Conservation (phyloP, 257 asterid species). For the Salvia hispanica region DNA sequence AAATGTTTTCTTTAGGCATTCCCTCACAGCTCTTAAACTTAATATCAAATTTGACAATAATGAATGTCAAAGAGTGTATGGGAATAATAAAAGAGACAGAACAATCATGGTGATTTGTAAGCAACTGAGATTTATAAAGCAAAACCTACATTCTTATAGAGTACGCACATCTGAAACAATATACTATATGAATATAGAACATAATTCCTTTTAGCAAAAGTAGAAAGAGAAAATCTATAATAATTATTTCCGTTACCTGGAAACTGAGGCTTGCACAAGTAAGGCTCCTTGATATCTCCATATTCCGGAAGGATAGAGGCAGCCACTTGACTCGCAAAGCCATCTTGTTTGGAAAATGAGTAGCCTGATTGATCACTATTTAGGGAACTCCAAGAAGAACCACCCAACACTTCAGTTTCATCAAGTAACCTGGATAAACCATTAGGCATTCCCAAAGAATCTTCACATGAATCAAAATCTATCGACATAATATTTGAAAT, state of each 20-base stretch:
- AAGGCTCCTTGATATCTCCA: conserved; percentile 60
- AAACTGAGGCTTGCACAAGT: conserved; percentile 61
- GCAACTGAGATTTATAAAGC: not conserved
- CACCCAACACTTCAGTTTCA: conserved; percentile 55
- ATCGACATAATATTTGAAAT: conserved; percentile 79
- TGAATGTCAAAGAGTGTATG: not conserved
- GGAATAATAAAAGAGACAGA: not conserved
- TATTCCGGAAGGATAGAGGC: conserved; percentile 55
- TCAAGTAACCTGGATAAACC: conserved; percentile 52
- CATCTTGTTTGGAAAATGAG: conserved; percentile 55
- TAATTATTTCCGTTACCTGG: conserved; percentile 50
- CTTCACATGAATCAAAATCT: conserved; percentile 74
- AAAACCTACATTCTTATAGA: not conserved
- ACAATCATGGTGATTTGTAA: not conserved
- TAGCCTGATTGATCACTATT: conserved; percentile 63
- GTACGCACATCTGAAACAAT: conserved; percentile 14
- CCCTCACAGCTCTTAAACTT: not conserved
- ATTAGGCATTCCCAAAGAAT: conserved; percentile 55
- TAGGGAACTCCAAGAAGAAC: conserved; percentile 77
- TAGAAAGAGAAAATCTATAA: not conserved
- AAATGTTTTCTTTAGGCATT: not conserved
- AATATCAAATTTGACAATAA: not conserved
- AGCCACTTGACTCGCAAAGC: conserved; percentile 54
- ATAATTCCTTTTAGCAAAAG: not conserved
- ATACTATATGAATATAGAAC: not conserved